A percentile compares a stretch with the other conserved stretches of the same genome.
Conservation (phyloP, 2,329 filamentous ascomycete species). For the Talaromyces islandicus region DNA sequence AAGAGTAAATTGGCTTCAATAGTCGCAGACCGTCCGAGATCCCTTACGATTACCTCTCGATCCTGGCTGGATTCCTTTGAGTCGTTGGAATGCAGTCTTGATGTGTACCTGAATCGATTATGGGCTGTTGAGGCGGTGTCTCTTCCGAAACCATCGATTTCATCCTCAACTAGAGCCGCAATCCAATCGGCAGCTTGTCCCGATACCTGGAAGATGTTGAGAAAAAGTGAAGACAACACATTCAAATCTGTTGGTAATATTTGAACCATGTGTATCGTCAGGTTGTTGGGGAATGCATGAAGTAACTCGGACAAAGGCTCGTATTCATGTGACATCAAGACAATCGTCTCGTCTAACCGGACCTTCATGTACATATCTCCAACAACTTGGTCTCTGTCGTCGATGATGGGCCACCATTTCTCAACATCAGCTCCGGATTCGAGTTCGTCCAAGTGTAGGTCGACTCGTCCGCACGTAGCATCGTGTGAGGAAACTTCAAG, state of each 20-base stretch:
- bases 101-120: slow-evolving; percentile 55
- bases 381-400: slow-evolving; percentile 68
- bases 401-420: slow-evolving; percentile 78
- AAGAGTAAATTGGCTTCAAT: slow-evolving; percentile 91
- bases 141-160: slow-evolving; percentile 87
- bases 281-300: slow-evolving; percentile 73
- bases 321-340: slow-evolving; percentile 82
- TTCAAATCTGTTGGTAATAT: slow-evolving; percentile 72
- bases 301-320: slow-evolving; percentile 73
- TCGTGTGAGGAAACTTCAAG: slow-evolving; percentile 44
- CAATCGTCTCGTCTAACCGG: slow-evolving; percentile 80
- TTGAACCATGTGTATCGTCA: slow-evolving; percentile 79
- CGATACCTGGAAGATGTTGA: slow-evolving; percentile 95
- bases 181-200: slow-evolving; percentile 82
- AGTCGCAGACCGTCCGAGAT: slow-evolving; percentile 59
- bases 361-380: slow-evolving; percentile 82
- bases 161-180: slow-evolving; percentile 87
- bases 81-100: slow-evolving; percentile 59
- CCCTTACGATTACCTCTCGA: slow-evolving; percentile 55
- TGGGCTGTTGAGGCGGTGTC: slow-evolving; percentile 56
- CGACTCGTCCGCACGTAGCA: slow-evolving; percentile 54
- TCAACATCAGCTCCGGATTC: slow-evolving; percentile 73
- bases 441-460: slow-evolving; percentile 72
- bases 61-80: slow-evolving; percentile 52
- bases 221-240: slow-evolving; percentile 73